Base-by-base conservation (phyloP, 805 yeast species). In the Kodamaea kakaduensis region DNA sequence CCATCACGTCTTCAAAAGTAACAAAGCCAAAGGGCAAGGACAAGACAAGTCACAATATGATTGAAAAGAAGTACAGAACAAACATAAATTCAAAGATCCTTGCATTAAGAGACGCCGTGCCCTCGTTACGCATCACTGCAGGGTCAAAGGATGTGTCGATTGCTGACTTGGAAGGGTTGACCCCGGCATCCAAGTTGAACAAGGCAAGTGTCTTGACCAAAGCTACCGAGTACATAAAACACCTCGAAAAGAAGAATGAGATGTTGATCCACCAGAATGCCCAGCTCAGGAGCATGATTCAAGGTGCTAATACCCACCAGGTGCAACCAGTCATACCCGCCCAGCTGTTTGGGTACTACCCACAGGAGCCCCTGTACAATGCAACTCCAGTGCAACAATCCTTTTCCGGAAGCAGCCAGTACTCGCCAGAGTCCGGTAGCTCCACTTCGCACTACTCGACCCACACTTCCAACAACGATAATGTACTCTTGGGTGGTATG, bases 1-100 rank as follows among this genome's bases (percentile, higher is more conserved):
- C 29, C 4, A 16, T 26, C 5, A 26, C 29, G 7, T 13, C 29
- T 7, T 15, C 29, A 8, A 58, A 54, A 40, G 54, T 65, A 13
- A 34, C 62, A 4, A 77, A 75, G 45, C 73, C 77, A 4, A 68
- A 61, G 42, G 67, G 66, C 40, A 78, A 77, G 54, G 75, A 72
- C 37, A 73, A 81, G 57, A 67, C 79, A 1, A 73, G 85, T 6
- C 94, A 84, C 59, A 84, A 84, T 51, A 77, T 82, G 68, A 80
- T 84, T 46, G 94, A 85, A 53, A 84, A 84, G 59, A 79, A 82
- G 51, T 85, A 85, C 58, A 60, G 94, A 46, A 80, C 84, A 14
- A 84, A 84, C 50, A 81, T 84, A 45, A 84, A 83, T 50, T 67
- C 81, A 36, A 81, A 79, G 54, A 83, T 84, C 31, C 45, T 74